Evolutionary conservation across 2,329 filamentous ascomycete genomes (phyloP).

Genomic region (Ascosphaera apis): DNA sequence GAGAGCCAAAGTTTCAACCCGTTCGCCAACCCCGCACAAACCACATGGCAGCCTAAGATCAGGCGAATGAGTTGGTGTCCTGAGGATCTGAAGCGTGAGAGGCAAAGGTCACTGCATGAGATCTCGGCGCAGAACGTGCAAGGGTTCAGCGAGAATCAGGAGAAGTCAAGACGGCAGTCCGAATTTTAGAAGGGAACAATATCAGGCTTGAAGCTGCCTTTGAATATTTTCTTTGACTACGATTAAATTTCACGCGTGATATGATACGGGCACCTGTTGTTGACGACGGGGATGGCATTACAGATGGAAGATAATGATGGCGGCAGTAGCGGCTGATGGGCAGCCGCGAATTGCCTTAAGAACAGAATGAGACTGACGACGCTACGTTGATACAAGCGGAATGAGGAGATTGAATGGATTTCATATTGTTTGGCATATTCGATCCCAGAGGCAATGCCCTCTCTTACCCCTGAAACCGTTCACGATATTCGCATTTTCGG

Average conservation of each 20-base stretch:
- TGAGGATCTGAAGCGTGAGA: slow-evolving; percentile 35
- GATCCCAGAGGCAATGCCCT: no score
- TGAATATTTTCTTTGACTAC: background rate
- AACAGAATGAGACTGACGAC: no score
- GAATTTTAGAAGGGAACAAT: background rate
- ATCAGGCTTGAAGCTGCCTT: background rate
- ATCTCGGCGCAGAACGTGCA: slow-evolving; percentile 23
- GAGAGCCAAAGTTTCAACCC: background rate
- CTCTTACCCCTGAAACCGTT: no score
- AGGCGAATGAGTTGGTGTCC: slow-evolving; percentile 16
- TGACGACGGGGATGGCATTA: no score
- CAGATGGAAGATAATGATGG: background rate
- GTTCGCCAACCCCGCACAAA: background rate
- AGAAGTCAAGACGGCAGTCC: slow-evolving; percentile 13
- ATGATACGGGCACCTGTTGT: background rate
- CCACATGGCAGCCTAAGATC: slow-evolving; percentile 11
- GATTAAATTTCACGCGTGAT: background rate
- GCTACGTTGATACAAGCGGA: no score
- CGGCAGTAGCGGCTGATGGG: background rate
- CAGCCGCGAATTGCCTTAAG: no score
- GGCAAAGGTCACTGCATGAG: slow-evolving; percentile 18
- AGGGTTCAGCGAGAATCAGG: slow-evolving; percentile 36
- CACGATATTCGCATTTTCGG: no score
- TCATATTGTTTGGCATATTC: no score
- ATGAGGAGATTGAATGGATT: no score